A percentile compares a stretch with the other conserved stretches of the same genome.
Evolutionary conservation across 106 monocot species (phyloP).

Genomic region (Dioscorea dumetorum): DNA sequence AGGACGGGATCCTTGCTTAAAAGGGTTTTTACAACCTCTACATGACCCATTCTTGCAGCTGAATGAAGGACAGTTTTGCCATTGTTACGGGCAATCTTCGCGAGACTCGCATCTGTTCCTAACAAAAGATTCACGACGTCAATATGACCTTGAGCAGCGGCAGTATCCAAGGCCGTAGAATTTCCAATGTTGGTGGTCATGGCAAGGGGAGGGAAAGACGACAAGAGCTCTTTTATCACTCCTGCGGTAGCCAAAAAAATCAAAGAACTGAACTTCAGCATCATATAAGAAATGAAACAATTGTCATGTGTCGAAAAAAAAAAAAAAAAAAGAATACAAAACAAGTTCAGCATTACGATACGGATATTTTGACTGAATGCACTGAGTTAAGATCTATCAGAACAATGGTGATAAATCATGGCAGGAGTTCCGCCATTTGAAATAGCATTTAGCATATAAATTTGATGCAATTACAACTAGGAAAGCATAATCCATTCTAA

Average conservation of each 20-base stretch:
- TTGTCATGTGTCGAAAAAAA: too few species aligned
- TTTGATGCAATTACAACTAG: too few species aligned
- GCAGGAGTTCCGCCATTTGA: too few species aligned
- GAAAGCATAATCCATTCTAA: too few species aligned
- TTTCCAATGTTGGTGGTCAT: constrained; percentile 75
- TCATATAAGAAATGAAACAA: too few species aligned
- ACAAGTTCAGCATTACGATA: too few species aligned
- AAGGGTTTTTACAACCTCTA: constrained; percentile 58
- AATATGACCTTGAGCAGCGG: constrained; percentile 72
- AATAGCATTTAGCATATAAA: too few species aligned
- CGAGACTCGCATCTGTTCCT: constrained; percentile 54
- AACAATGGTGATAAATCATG: too few species aligned
- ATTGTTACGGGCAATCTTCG: constrained; percentile 76
- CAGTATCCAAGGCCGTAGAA: constrained; percentile 78
- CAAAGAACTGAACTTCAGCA: neutral
- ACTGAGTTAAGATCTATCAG: too few species aligned
- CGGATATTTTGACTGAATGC: too few species aligned
- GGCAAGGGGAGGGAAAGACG: constrained; percentile 46
- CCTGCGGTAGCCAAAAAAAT: constrained; percentile 26
- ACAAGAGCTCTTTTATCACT: constrained; percentile 53
- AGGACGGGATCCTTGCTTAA: constrained; percentile 58
- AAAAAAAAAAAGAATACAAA: too few species aligned
- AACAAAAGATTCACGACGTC: constrained; percentile 85
- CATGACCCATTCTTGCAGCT: constrained; percentile 72
- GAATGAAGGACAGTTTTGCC: constrained; percentile 84